Evolutionary conservation across 768 basidiomycete species (phyloP).

Genomic region (Suillus placidus): DNA sequence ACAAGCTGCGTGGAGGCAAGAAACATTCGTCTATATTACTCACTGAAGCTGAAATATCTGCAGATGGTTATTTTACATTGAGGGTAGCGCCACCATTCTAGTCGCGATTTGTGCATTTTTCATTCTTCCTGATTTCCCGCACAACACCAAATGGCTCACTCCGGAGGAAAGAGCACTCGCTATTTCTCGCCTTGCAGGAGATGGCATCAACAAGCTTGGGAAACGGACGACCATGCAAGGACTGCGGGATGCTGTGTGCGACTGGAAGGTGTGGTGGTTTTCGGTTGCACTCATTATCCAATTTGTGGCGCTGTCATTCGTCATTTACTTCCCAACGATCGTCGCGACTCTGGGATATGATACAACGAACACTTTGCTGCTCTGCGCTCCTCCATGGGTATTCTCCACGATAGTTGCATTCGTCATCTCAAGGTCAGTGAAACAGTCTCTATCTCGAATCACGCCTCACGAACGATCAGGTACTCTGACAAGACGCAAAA

Average conservation of each 20-base stretch:
- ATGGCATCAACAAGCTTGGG: conserved; percentile 24
- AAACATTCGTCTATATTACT: background rate
- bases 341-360: conserved; percentile 38
- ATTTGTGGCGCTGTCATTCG: conserved; percentile 24
- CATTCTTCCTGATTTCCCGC: conserved; percentile 43
- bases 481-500: conserved; percentile 72
- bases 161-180: conserved; percentile 35
- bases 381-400: conserved; percentile 43
- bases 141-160: conserved; percentile 34
- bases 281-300: conserved; percentile 22
- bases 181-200: conserved; percentile 32
- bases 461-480: conserved; percentile 31
- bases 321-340: conserved; percentile 29
- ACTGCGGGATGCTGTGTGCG: conserved; percentile 39
- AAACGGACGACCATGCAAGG: conserved; percentile 31
- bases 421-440: conserved; percentile 8
- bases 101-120: conserved; percentile 37
- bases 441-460: background rate
- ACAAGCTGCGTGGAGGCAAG: conserved; percentile 43
- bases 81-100: conserved; percentile 35
- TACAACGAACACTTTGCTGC: conserved; percentile 42
- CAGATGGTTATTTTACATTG: conserved; percentile 31
- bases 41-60: background rate
- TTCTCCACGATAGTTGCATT: conserved; percentile 38
- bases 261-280: conserved; percentile 47